phyloP scores from a whole-genome alignment of 305 asterid genomes.

The Fraxinus dipetala region DNA sequence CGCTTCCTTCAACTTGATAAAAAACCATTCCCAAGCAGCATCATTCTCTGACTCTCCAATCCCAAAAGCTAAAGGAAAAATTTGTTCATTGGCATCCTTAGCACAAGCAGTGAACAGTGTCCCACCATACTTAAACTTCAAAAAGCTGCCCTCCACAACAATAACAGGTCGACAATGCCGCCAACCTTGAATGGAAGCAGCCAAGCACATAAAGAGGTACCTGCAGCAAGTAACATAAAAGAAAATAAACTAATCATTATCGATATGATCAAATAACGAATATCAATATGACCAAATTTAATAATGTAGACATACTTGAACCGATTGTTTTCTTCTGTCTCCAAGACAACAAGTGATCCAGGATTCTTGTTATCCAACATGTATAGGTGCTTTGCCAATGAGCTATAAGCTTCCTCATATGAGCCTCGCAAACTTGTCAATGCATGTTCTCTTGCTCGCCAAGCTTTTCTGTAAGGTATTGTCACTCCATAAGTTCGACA shows the following conservation, averaged over 20 bases:
- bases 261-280: neutral
- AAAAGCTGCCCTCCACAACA: slow-evolving; percentile 4
- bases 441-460: slow-evolving; percentile 9
- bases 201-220: slow-evolving; percentile 7
- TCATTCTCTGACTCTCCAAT: slow-evolving; percentile 4
- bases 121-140: slow-evolving; percentile 9
- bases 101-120: slow-evolving; percentile 3
- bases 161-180: slow-evolving; percentile 10
- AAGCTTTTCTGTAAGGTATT: slow-evolving; percentile 7
- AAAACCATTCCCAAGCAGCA: slow-evolving; percentile 5
- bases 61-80: slow-evolving; percentile 2
- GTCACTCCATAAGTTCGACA: slow-evolving; percentile 14
- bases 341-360: neutral
- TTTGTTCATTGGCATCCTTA: slow-evolving; percentile 9
- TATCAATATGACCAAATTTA: neutral
- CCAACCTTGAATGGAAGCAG: slow-evolving; percentile 13
- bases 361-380: slow-evolving; percentile 10
- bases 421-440: slow-evolving; percentile 3
- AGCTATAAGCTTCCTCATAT: slow-evolving; percentile 9
- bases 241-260: neutral
- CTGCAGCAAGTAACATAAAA: neutral
- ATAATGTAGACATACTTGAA: neutral
- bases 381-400: slow-evolving; percentile 8
- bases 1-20: slow-evolving; percentile 1
- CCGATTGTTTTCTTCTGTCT: neutral